A percentile compares a stretch with the other conserved stretches of the same genome.
phyloP scores from a whole-genome alignment of 176 grass and related monocot genomes.

The Zea luxurians region DNA sequence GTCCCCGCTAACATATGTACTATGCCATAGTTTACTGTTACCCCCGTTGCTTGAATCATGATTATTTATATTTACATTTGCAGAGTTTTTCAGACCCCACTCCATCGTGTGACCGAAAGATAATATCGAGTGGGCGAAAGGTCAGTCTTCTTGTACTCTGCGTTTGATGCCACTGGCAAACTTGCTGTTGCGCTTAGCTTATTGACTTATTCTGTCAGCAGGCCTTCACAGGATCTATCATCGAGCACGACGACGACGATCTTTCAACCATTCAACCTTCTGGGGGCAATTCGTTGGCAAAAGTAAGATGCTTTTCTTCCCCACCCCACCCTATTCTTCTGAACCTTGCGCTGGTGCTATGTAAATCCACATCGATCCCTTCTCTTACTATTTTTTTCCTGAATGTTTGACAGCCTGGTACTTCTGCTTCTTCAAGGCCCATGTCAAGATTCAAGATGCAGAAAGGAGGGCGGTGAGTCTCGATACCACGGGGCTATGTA shows the following conservation, averaged over 20 bases:
- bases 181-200: constrained; percentile 5
- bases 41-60: constrained; percentile 5
- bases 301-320: constrained; percentile 49
- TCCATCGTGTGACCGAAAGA: constrained; percentile 32
- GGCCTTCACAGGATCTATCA: constrained; percentile 79
- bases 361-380: not conserved
- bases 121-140: constrained; percentile 50
- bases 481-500: not conserved
- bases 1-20: not conserved
- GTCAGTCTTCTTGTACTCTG: constrained; percentile 30
- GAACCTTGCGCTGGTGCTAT: not conserved
- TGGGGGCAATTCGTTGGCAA: constrained; percentile 33
- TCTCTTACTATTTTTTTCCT: constrained; percentile 5
- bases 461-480: constrained; percentile 56
- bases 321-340: not conserved
- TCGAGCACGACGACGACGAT: constrained; percentile 58
- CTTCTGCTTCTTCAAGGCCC: constrained; percentile 62
- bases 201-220: constrained; percentile 17
- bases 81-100: constrained; percentile 45
- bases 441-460: constrained; percentile 96
- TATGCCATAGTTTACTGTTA: constrained; percentile 15
- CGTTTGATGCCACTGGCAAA: constrained; percentile 24
- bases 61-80: not conserved
- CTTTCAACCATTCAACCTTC: constrained; percentile 46
- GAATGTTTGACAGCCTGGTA: constrained; percentile 53